These are phyloP conservation scores for Malassezia nana DNA, from an alignment of 1,284 basidiomycete species.

Conservation along the genomic window DNA sequence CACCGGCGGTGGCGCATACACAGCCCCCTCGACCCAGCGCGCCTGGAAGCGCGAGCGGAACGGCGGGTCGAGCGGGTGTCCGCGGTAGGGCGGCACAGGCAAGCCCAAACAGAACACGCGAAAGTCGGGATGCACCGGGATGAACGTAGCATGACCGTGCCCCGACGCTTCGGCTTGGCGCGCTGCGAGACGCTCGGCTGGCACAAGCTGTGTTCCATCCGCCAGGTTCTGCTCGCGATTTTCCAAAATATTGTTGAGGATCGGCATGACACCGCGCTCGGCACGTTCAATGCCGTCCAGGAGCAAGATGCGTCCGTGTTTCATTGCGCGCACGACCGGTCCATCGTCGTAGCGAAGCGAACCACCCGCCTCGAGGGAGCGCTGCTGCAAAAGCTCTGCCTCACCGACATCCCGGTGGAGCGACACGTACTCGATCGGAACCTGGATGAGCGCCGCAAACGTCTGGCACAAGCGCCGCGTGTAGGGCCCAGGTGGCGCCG, in stretches of 20 bases:
- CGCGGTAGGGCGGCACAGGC: conserved; percentile 48
- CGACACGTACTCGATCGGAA: conserved; percentile 47
- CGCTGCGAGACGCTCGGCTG: conserved; percentile 39
- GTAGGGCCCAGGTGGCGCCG: conserved; percentile 47
- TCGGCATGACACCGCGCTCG: conserved; percentile 45
- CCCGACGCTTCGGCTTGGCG: conserved; percentile 22
- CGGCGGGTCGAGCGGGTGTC: conserved; percentile 49
- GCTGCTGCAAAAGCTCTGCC: conserved; percentile 48
- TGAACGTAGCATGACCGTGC: conserved; percentile 26
- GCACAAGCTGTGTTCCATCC: conserved; percentile 49
- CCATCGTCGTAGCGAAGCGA: conserved; percentile 46
- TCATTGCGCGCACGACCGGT: conserved; percentile 48
- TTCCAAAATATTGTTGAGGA: conserved; percentile 50
- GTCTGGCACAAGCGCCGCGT: conserved; percentile 48
- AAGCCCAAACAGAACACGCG: conserved; percentile 48
- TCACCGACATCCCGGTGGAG: conserved; percentile 49
- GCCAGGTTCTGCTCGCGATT: conserved; percentile 47
- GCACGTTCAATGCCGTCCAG: conserved; percentile 49
- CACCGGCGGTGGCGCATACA: conserved; percentile 19
- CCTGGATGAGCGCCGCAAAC: conserved; percentile 45
- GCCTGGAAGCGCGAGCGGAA: conserved; percentile 50
- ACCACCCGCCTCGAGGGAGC: conserved; percentile 39
- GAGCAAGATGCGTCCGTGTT: conserved; percentile 47
- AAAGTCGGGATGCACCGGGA: conserved; percentile 48
- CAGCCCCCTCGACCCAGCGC: conserved; percentile 43